Conservation (phyloP, 495 filamentous ascomycete species). For the Staphylotrichum longicolle region DNA sequence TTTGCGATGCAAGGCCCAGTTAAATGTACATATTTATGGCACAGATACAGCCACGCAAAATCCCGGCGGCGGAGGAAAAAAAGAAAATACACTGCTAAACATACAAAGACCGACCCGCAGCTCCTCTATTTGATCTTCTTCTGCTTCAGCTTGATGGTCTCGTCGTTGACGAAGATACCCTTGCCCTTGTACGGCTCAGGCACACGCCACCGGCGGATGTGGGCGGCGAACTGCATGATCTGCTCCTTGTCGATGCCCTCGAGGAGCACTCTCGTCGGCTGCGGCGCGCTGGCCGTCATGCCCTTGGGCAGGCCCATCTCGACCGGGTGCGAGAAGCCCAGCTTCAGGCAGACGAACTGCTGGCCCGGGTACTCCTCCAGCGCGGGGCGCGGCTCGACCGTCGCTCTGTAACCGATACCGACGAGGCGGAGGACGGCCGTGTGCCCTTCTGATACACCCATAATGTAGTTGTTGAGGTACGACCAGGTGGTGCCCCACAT, state of each 20-base stretch:
- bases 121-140: conserved; percentile 93
- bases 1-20: conserved; percentile 2
- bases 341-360: conserved; percentile 85
- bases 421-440: conserved; percentile 87
- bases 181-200: conserved; percentile 99
- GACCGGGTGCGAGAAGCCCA: conserved; percentile 93
- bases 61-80: background rate
- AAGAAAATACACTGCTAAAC: conserved; percentile 17
- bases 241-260: conserved; percentile 82
- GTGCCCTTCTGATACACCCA: conserved; percentile 94
- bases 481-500: conserved; percentile 99
- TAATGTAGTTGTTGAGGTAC: conserved; percentile 83
- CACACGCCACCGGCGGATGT: conserved; percentile 80
- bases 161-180: conserved; percentile 95
- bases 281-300: conserved; percentile 82
- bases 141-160: conserved; percentile 95
- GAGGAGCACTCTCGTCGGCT: conserved; percentile 89
- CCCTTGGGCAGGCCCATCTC: conserved; percentile 80
- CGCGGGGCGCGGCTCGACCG: conserved; percentile 76
- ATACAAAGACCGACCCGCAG: conserved; percentile 13
- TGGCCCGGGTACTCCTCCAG: conserved; percentile 72
- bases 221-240: conserved; percentile 86
- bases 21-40: conserved; percentile 34
- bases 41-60: conserved; percentile 23
- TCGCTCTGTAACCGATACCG: conserved; percentile 94